These are phyloP conservation scores for Clitoria ternatea DNA, from an alignment of 306 rosid species.

Conservation along the genomic window DNA sequence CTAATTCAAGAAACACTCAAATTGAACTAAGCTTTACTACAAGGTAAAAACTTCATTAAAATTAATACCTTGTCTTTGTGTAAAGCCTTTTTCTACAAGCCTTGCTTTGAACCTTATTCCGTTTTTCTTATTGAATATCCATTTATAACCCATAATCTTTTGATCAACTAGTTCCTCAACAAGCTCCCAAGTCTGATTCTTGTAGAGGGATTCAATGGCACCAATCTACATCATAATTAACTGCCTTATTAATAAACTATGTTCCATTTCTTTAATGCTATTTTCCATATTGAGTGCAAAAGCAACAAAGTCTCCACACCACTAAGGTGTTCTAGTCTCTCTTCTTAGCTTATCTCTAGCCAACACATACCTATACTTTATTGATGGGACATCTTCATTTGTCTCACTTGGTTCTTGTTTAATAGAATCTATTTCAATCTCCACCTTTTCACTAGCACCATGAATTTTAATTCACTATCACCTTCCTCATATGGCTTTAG, in stretches of 20 bases:
- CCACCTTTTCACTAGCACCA: too few relatives aligned
- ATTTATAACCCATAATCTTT: background rate
- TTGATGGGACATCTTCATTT: background rate
- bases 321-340: background rate
- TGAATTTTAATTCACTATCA: too few relatives aligned
- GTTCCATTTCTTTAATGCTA: background rate
- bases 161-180: background rate
- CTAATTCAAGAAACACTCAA: background rate
- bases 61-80: background rate
- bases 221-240: background rate
- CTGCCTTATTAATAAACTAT: background rate
- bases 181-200: background rate
- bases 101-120: background rate
- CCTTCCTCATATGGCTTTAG: too few relatives aligned
- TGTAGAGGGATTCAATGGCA: background rate
- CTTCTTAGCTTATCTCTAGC: background rate
- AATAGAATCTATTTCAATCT: too few relatives aligned
- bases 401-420: too few relatives aligned
- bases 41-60: background rate
- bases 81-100: background rate
- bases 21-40: background rate
- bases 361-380: background rate
- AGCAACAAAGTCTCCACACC: background rate
- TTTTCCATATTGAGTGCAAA: background rate
- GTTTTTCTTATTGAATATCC: background rate